phyloP scores from a whole-genome alignment of 129 eudicot genomes.

The Calendula officinalis region DNA sequence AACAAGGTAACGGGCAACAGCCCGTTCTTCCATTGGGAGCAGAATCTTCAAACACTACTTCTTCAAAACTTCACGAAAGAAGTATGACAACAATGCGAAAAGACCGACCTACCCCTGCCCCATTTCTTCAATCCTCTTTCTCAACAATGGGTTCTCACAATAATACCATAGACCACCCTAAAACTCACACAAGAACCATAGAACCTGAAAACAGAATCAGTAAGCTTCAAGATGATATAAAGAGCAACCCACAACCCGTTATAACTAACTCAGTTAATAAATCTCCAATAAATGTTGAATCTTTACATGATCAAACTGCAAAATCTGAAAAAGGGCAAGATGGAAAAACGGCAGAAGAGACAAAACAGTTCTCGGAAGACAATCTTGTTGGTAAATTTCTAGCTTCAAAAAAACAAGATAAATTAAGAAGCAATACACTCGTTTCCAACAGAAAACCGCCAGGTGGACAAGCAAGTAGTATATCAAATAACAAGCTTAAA shows the following conservation, averaged over 20 bases:
- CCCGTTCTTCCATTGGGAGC: slow-evolving; percentile 22
- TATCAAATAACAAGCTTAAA: slow-evolving; percentile 49
- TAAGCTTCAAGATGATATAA: slow-evolving; percentile 24
- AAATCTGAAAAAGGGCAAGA: slow-evolving; percentile 26
- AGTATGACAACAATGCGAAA: slow-evolving; percentile 45
- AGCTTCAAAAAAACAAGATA: slow-evolving; percentile 45
- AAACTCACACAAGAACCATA: slow-evolving; percentile 14
- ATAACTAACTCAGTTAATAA: slow-evolving; percentile 19
- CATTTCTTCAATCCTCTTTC: slow-evolving; percentile 39
- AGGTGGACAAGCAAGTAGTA: slow-evolving; percentile 41
- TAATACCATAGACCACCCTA: slow-evolving; percentile 28
- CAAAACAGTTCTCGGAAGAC: slow-evolving; percentile 36
- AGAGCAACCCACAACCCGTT: slow-evolving; percentile 19
- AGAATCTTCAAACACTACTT: slow-evolving; percentile 22
- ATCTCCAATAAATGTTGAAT: slow-evolving; percentile 9
- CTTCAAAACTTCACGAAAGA: slow-evolving; percentile 39
- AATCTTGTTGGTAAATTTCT: slow-evolving; percentile 46
- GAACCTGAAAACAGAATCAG: slow-evolving; percentile 27
- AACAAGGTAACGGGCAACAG: slow-evolving; percentile 25
- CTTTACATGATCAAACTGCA: slow-evolving; percentile 27
- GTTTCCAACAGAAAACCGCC: slow-evolving; percentile 45
- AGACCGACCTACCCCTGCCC: slow-evolving; percentile 31
- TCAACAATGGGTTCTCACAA: slow-evolving; percentile 41
- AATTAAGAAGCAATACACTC: slow-evolving; percentile 56
- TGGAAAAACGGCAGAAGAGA: slow-evolving; percentile 37